Evolutionary conservation across 345 rosid genomes (phyloP).

Genomic region (Hevea brasiliensis): DNA sequence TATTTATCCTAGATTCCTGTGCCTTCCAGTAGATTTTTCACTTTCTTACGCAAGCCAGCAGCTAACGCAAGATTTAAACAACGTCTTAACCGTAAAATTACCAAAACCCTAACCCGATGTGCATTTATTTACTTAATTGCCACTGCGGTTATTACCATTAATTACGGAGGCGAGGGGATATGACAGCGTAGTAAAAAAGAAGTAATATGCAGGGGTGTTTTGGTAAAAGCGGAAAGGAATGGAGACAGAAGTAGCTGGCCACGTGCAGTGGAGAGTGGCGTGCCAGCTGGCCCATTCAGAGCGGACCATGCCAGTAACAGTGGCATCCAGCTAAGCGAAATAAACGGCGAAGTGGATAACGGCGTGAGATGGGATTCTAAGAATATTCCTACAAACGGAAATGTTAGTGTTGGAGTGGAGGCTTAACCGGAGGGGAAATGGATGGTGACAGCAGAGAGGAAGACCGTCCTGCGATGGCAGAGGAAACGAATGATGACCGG

Average conservation of each 20-base stretch:
- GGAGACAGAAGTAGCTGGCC: slow-evolving; percentile 39
- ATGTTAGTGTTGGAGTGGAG: too few species aligned
- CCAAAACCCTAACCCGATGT: too few species aligned
- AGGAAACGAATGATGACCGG: slow-evolving; percentile 38
- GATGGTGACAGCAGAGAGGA: slow-evolving; percentile 27
- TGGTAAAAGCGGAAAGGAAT: not conserved
- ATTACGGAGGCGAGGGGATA: not conserved
- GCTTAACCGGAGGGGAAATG: slow-evolving; percentile 5
- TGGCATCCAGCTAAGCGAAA: slow-evolving; percentile 43
- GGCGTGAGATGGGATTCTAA: slow-evolving; percentile 3
- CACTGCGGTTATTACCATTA: not conserved
- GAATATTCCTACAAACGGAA: not conserved
- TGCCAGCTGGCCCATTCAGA: slow-evolving; percentile 43
- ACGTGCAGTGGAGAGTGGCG: slow-evolving; percentile 26
- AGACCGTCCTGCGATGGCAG: slow-evolving; percentile 8
- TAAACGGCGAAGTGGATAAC: slow-evolving; percentile 11
- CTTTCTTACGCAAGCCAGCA: slow-evolving; percentile 23
- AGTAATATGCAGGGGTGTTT: not conserved
- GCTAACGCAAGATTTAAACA: not conserved
- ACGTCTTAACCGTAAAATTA: not conserved
- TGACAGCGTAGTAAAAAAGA: slow-evolving; percentile 1
- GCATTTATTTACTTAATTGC: not conserved
- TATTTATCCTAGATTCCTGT: slow-evolving; percentile 29
- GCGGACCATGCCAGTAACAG: slow-evolving; percentile 1
- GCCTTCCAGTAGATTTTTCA: slow-evolving; percentile 25